Evolutionary conservation across 176 grass and related monocot species (phyloP), one percentile per base, ranked within the genome.

Genomic region (Chrysopogon serrulatus): DNA sequence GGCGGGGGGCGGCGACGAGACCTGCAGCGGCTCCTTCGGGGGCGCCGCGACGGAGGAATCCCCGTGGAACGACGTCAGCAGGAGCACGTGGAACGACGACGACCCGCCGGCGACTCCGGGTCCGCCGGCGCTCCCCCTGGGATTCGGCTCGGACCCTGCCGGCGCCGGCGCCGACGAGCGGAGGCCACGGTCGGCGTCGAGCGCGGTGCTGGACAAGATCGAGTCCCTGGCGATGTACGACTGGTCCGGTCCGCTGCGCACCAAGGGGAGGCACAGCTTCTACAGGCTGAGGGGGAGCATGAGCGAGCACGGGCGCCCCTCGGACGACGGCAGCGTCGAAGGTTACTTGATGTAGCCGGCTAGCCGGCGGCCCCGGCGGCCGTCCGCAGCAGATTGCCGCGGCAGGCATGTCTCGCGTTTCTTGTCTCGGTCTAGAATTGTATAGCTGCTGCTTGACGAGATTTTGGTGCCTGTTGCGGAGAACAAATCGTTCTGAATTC

Each of bases 241-340:
- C 71, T 87, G 89, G 75, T 99, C 96, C 2, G 96, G 93, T 79
- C 96, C 93, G 44, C 83, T 96, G 61, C 93, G 91, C 80, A 88
- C 87, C 71, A 99, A 87, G 79, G 90, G 84, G 6, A 60, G 80
- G 54, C 79, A 32, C 71, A 89, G 71, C 53, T 88, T 99, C 74
- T 91, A 96, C 86, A 86, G 91, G 87, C 87, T 94, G 47, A 92
- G 89, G 74, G 93, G 96, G 30, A 99, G 96, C 85, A 87, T 91
- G 84, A 99, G 96, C 66, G 96, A 99, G 80, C 91, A 94, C 82
- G 96, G 93, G 9, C 84, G 87, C 62, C 91, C 79, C 60, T 88
- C 86, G 5, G 78, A 81, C n/a, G 87, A 88, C 40, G 61, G 84
- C 74, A 86, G 86, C 84, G 54, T 89, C 31, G 82, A 90, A 36